Evolutionary conservation across 139 green algal species (phyloP).

Genomic region (Tetradesmus lagerheimii): DNA sequence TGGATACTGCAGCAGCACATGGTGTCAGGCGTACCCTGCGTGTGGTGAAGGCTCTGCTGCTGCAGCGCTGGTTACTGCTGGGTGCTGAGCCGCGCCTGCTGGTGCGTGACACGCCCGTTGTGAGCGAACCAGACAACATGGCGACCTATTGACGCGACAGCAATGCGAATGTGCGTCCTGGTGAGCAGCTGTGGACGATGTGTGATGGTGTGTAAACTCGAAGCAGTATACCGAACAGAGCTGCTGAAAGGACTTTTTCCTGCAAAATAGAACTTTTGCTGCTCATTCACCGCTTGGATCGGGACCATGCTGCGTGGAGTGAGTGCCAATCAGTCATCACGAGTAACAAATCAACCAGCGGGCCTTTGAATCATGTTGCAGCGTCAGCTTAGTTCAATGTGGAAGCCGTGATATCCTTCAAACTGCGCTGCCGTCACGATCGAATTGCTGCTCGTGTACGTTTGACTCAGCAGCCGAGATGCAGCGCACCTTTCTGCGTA

Average conservation of each 20-base stretch:
- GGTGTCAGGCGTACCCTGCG: neutral
- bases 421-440: neutral
- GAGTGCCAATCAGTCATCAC: neutral
- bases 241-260: neutral
- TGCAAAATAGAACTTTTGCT: neutral
- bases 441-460: neutral
- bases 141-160: neutral
- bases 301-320: neutral
- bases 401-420: neutral
- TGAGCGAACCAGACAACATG: neutral
- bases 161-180: neutral
- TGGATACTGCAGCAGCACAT: neutral
- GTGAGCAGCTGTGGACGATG: constrained; percentile 1
- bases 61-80: neutral
- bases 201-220: neutral
- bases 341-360: neutral
- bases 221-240: neutral
- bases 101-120: neutral
- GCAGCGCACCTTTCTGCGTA: constrained; percentile 33
- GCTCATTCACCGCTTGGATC: neutral
- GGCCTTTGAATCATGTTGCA: neutral
- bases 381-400: neutral
- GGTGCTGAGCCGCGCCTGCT: neutral
- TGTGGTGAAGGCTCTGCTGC: neutral
- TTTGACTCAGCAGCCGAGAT: constrained; percentile 11